Conservation (phyloP, 106 monocot genomes). For the Alisma plantagoaquatica region DNA sequence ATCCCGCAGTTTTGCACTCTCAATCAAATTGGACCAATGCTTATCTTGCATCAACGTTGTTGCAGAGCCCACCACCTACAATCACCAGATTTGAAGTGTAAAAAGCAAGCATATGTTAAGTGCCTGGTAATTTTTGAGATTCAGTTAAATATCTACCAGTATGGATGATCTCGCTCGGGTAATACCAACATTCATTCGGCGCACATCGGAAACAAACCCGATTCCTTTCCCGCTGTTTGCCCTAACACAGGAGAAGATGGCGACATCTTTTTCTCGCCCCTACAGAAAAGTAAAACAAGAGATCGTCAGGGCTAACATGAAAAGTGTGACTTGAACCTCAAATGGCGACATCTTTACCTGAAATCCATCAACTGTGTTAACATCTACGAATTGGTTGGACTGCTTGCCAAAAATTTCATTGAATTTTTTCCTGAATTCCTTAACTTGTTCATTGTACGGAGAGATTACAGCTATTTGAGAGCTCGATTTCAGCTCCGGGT, state of each 20-base stretch:
- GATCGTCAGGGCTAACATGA: neutral
- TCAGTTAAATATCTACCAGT: slow-evolving; percentile 60
- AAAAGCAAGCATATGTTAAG: too few relatives aligned
- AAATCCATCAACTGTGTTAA: slow-evolving; percentile 98
- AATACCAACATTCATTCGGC: slow-evolving; percentile 94
- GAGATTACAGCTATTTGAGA: slow-evolving; percentile 75
- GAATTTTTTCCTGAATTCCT: slow-evolving; percentile 61
- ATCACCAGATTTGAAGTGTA: too few relatives aligned
- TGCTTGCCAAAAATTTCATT: slow-evolving; percentile 53
- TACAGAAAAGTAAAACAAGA: slow-evolving; percentile 7
- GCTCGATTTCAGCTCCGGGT: slow-evolving; percentile 58
- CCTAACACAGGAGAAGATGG: slow-evolving; percentile 92
- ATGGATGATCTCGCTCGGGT: slow-evolving; percentile 89
- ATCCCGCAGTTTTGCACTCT: slow-evolving; percentile 54
- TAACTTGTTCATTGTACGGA: slow-evolving; percentile 82
- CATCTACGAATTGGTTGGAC: slow-evolving; percentile 59
- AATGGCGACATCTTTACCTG: too few relatives aligned
- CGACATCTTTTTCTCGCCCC: slow-evolving; percentile 94
- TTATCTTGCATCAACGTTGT: slow-evolving; percentile 79
- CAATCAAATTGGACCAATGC: slow-evolving; percentile 76
- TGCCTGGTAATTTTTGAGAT: too few relatives aligned
- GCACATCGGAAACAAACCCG: slow-evolving; percentile 88
- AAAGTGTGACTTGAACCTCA: neutral
- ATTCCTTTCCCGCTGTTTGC: slow-evolving; percentile 63
- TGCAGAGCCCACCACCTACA: slow-evolving; percentile 82